Evolutionary conservation across 495 filamentous ascomycete genomes (phyloP), one percentile per base, ranked within the genome.

Genomic region (Penicillium lagena): DNA sequence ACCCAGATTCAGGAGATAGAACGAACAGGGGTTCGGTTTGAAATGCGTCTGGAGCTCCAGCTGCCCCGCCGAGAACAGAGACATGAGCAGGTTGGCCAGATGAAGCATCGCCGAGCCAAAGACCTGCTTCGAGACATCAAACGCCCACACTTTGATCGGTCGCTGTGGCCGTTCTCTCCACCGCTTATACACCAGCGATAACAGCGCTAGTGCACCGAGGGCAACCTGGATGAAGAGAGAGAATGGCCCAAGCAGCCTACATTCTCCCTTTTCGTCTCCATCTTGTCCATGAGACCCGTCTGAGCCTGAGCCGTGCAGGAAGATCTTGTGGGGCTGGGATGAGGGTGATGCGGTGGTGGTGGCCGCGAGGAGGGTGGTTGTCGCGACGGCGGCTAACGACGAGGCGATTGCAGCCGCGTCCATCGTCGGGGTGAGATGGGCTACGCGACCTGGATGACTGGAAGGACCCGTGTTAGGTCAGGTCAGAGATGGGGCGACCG

Each of bases 81-180:
- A 94, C 83, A 98, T 90, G 55, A 95, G 73, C 8, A 98, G 76
- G 60, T 98, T 98, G 14, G 88, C 83, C 27, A 89, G 73, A 63
- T 98, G 93, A 17, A 95, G 79, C 70, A 98, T 76, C 35, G 86
- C 80, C 35, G 87, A 90, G 9, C 93, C 93, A 49, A 96, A 84
- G n/a, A 98, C 89, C 70, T 98, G 93, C 70, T 98, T 98, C 12
- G 86, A 91, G 29, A 82, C 93, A 66, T 98, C 93, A 59, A 97
- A 97, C 54, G 83, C 89, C 90, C 90, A 98, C 50, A 98, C 87
- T 66, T 88, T 89, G 43, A 97, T 46, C 12, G 94, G 94, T 35
- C 93, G 79, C 56, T 96, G 91, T 1, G 91, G 91, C 22, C 85
- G 73, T 68, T 98, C 93, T 47, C 87, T 78, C 79, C 86, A 96